A percentile compares a stretch with the other conserved stretches of the same genome.
phyloP scores from a whole-genome alignment of 78 protist species.

The Guillardia theta region DNA sequence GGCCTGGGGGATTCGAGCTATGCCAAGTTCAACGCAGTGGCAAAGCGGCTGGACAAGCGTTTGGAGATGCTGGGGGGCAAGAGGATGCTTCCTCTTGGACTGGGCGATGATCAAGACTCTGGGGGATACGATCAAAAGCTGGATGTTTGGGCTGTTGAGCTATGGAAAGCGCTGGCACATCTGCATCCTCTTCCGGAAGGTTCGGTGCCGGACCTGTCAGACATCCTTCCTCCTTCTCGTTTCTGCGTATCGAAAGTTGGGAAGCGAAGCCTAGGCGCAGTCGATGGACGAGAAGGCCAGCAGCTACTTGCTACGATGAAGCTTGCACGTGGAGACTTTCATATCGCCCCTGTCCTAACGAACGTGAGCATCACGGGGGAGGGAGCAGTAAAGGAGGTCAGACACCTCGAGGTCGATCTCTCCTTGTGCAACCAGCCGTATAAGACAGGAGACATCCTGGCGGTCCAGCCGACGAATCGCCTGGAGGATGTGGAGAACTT shows the following conservation, averaged over 20 bases:
- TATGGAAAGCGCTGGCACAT: background rate
- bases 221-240: background rate
- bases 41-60: slow-evolving; percentile 40
- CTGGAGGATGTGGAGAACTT: background rate
- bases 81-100: background rate
- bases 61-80: slow-evolving; percentile 12
- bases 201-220: background rate
- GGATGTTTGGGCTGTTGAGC: slow-evolving; percentile 36
- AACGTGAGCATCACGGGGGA: background rate
- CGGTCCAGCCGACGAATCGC: background rate
- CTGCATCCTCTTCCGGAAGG: slow-evolving; percentile 36
- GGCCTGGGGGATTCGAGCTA: slow-evolving; percentile 67
- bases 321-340: too few relatives aligned
- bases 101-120: slow-evolving; percentile 59
- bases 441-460: background rate
- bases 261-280: too few relatives aligned
- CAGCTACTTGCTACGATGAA: too few relatives aligned
- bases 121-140: slow-evolving; percentile 37
- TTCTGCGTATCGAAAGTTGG: too few relatives aligned
- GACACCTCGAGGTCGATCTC: background rate
- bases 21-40: slow-evolving; percentile 49
- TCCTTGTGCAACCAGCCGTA: too few relatives aligned
- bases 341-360: too few relatives aligned
- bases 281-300: too few relatives aligned
- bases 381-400: background rate